phyloP scores from a whole-genome alignment of 2,329 filamentous ascomycete species.

The Zarea fungicola region DNA sequence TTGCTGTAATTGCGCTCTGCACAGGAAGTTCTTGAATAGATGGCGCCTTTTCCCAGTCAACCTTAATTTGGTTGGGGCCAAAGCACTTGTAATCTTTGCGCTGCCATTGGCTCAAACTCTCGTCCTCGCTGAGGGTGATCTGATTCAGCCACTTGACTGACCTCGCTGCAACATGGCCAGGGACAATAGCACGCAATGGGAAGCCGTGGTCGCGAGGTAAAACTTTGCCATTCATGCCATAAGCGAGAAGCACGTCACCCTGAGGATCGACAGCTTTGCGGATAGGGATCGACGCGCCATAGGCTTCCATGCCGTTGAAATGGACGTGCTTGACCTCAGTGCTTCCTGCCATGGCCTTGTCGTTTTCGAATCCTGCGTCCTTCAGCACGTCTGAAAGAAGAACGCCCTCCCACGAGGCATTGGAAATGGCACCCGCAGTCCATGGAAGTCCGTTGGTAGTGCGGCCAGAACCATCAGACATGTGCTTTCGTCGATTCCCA shows the following conservation, averaged over 20 bases:
- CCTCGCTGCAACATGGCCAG: slow-evolving; percentile 61
- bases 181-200: slow-evolving; percentile 57
- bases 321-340: slow-evolving; percentile 47
- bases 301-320: slow-evolving; percentile 55
- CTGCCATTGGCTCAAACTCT: slow-evolving; percentile 62
- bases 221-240: slow-evolving; percentile 60
- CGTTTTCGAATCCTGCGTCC: slow-evolving; percentile 48
- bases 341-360: slow-evolving; percentile 30
- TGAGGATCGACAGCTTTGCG: slow-evolving; percentile 52
- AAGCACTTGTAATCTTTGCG: slow-evolving; percentile 65
- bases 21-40: slow-evolving; percentile 65
- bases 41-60: slow-evolving; percentile 58
- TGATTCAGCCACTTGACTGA: slow-evolving; percentile 65
- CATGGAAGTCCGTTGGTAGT: slow-evolving; percentile 55
- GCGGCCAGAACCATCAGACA: slow-evolving; percentile 42
- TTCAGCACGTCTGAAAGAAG: slow-evolving; percentile 49
- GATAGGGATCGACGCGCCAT: slow-evolving; percentile 57
- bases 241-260: slow-evolving; percentile 62
- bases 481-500: slow-evolving; percentile 54
- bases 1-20: slow-evolving; percentile 58
- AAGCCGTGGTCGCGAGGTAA: slow-evolving; percentile 63
- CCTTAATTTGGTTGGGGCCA: slow-evolving; percentile 54
- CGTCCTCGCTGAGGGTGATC: slow-evolving; percentile 60
- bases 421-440: slow-evolving; percentile 55
- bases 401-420: slow-evolving; percentile 55